phyloP scores from a whole-genome alignment of 257 asterid species.

The Salvia hispanica region DNA sequence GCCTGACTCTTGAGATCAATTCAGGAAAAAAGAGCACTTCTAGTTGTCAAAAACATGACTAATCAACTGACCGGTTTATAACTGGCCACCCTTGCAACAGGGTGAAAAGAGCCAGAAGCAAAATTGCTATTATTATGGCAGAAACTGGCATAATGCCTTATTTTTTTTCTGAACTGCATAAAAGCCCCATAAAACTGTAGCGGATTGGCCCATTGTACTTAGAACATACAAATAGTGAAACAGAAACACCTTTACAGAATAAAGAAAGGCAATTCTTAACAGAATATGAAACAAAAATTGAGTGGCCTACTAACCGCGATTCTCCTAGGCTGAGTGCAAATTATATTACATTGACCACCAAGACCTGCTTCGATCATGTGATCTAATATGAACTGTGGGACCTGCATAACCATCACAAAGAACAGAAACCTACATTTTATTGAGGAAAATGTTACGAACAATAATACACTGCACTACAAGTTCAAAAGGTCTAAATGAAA shows the following conservation, averaged over 20 bases:
- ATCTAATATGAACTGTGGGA: conserved; percentile 94
- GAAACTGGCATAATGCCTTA: conserved; percentile 11
- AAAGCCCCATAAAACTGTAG: conserved; percentile 13
- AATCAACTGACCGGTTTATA: not conserved
- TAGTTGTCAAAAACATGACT: conserved; percentile 7
- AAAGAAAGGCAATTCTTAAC: conserved; percentile 11
- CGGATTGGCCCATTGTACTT: not conserved
- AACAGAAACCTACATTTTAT: conserved; percentile 20
- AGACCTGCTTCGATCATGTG: conserved; percentile 88
- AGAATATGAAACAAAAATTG: conserved; percentile 12
- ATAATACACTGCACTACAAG: conserved; percentile 14
- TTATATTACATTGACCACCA: conserved; percentile 81
- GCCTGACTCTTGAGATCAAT: too few species aligned
- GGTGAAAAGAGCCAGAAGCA: not conserved
- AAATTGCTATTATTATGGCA: not conserved
- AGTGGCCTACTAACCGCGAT: conserved; percentile 73
- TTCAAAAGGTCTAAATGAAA: conserved; percentile 29
- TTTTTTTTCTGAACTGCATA: conserved; percentile 4
- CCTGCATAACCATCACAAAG: conserved; percentile 55
- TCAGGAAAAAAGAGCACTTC: not conserved
- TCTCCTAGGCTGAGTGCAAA: conserved; percentile 99
- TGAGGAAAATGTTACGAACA: conserved; percentile 5
- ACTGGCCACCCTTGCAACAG: conserved; percentile 6
- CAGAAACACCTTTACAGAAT: conserved; percentile 3
- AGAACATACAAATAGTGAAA: conserved; percentile 14